Percentiles rank a stretch among this genome's conserved stretches.
phyloP scores from a whole-genome alignment of 2,329 filamentous ascomycete genomes.

The Lachnellula occidentalis region DNA sequence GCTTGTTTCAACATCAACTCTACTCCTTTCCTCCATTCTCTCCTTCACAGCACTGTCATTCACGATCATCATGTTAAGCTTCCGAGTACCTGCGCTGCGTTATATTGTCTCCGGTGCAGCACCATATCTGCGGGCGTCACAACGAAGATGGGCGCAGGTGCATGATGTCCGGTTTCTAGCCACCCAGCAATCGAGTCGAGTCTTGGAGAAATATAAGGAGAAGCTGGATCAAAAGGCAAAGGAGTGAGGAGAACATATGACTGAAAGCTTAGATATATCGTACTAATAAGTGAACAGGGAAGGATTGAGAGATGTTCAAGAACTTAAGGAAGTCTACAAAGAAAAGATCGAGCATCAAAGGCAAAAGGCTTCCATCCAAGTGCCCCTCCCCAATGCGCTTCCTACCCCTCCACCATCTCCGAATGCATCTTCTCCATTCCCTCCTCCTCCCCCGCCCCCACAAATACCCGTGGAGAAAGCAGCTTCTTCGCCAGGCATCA shows the following conservation, averaged over 20 bases:
- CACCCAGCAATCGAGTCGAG: slow-evolving; percentile 62
- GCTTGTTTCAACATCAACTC: background rate
- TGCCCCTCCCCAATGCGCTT: slow-evolving; percentile 30
- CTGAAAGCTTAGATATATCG: background rate
- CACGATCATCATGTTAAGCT: slow-evolving; percentile 40
- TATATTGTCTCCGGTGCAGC: slow-evolving; percentile 30
- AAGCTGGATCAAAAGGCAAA: slow-evolving; percentile 81
- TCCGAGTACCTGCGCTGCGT: slow-evolving; percentile 44
- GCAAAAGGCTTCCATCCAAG: slow-evolving; percentile 56
- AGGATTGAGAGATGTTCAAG: slow-evolving; percentile 63
- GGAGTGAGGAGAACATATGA: slow-evolving; percentile 36
- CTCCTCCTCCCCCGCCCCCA: slow-evolving; percentile 31
- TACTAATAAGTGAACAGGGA: slow-evolving; percentile 35
- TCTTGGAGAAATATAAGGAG: slow-evolving; percentile 79
- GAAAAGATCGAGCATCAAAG: slow-evolving; percentile 73
- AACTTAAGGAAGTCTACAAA: slow-evolving; percentile 76
- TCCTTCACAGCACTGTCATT: background rate
- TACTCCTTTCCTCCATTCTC: background rate
- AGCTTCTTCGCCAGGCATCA: slow-evolving; percentile 36
- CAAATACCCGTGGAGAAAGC: slow-evolving; percentile 15
- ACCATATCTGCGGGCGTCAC: slow-evolving; percentile 37
- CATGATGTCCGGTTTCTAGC: slow-evolving; percentile 88
- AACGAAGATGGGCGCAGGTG: slow-evolving; percentile 85
- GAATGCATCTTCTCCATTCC: slow-evolving; percentile 29
- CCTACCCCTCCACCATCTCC: slow-evolving; percentile 33